Evolutionary conservation across 2,329 filamentous ascomycete species (phyloP).

Genomic region (Cladosporium velox): DNA sequence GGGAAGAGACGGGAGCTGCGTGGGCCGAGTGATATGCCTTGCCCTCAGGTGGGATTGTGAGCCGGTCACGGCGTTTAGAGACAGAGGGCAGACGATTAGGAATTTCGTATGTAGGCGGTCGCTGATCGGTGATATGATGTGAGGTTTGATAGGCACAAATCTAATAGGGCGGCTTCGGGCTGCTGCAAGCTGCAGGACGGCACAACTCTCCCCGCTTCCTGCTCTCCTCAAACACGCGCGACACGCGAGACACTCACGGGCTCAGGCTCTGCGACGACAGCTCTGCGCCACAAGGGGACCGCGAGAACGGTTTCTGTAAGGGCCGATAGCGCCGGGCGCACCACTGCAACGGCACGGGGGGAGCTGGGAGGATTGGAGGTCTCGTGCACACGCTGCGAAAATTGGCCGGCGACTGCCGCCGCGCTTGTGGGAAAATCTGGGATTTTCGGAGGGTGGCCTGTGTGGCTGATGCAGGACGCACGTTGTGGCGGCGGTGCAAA

Average conservation of each 20-base stretch:
- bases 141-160: neutral
- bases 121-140: slow-evolving; percentile 17
- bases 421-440: slow-evolving; percentile 12
- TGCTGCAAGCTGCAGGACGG: neutral
- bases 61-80: neutral
- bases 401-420: slow-evolving; percentile 12
- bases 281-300: slow-evolving; percentile 12
- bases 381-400: slow-evolving; percentile 9
- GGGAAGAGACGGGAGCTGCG: neutral
- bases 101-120: neutral
- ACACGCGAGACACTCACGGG: neutral
- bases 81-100: neutral
- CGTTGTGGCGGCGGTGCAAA: neutral
- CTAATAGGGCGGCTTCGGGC: no score
- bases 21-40: neutral
- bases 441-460: slow-evolving; percentile 7
- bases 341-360: neutral
- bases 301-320: slow-evolving; percentile 11
- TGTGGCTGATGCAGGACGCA: slow-evolving; percentile 8
- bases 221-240: neutral
- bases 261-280: slow-evolving; percentile 6
- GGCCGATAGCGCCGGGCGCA: slow-evolving; percentile 4
- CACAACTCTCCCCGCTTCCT: slow-evolving; percentile 8
- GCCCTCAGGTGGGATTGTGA: neutral
- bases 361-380: slow-evolving; percentile 6